A percentile compares a stretch with the other conserved stretches of the same genome.
Conservation (phyloP, 2,329 filamentous ascomycete genomes). For the Aspergillus pseudoglaucus region DNA sequence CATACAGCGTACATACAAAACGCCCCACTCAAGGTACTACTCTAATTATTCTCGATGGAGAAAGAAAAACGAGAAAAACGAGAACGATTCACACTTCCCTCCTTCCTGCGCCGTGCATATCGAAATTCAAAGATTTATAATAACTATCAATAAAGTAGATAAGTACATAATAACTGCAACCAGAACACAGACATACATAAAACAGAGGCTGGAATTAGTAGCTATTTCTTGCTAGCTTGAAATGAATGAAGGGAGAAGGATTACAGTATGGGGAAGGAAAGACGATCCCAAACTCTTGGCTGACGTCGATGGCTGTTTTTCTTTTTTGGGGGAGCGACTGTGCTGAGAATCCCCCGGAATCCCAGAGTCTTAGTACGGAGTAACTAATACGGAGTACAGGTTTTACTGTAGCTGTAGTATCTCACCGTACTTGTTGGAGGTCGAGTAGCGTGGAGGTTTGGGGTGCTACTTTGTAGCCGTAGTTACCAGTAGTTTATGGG, state of each 20-base stretch:
- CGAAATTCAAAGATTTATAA: no score
- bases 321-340: neutral
- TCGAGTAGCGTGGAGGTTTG: no score
- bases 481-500: no score
- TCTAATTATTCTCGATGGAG: no score
- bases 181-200: neutral
- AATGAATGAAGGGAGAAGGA: neutral
- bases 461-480: no score
- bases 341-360: constrained; percentile 28
- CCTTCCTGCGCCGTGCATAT: neutral
- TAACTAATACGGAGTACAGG: no score
- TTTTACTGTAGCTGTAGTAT: no score
- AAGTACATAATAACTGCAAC: neutral
- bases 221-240: neutral
- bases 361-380: neutral
- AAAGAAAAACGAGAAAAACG: neutral
- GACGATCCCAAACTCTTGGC: constrained; percentile 2
- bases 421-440: no score
- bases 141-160: neutral
- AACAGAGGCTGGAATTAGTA: neutral
- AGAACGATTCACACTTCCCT: neutral
- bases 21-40: no score
- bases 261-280: neutral
- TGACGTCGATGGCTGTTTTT: constrained; percentile 2
- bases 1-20: no score